Base-by-base conservation (phyloP, 495 filamentous ascomycete species). In the Neurospora pannonica region DNA sequence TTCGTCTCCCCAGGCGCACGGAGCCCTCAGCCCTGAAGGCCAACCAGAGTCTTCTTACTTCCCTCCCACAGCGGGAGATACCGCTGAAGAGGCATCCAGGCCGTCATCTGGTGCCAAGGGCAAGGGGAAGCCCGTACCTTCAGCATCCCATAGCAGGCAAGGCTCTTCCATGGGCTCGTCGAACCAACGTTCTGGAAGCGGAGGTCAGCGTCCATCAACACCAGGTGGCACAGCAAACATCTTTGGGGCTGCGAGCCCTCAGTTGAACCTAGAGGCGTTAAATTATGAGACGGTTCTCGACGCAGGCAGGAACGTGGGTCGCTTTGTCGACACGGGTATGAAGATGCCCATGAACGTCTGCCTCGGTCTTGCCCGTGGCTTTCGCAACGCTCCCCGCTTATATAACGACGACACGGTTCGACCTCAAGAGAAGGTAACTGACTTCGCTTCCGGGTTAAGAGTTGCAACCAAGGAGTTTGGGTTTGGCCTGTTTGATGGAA, bases 281-380 rank as follows among this genome's bases (percentile, higher is more conserved):
- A 85, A 82, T 17, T 69, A 91, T 7, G 90, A 92, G 31, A 85
- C 84, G 38, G 88, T 88, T 3, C 72, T 92, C 2, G 83, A 85
- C 34, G 90, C 90, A 7, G 87, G 89, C 34, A 92, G 89, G 76
- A 88, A 90, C 17, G 84, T 92, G 42, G 83, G 85, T 15, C 90
- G 91, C 43, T 91, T 96, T 67, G 87, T 94, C 6, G 87, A 86
- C 39, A 89, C 90, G 21, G 88, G 89, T n/a, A 81, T 95, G 71
- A 89, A 91, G 81, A 90, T 91, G 1, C 94, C 94, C 0, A 91
- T 94, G 83, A 93, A 97, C 75, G 89, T 96, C 73, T 90, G 92
- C 15, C 83, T 97, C 48, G 91, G 89, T 17, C 78, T 97, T 4
- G 90, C 94, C 0, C 92, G 91, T 80, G 94, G 94, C 10, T 97